These are phyloP conservation scores for Sequoia sempervirens DNA, from an alignment of 75 land plant genomes.

Conservation along the genomic window DNA sequence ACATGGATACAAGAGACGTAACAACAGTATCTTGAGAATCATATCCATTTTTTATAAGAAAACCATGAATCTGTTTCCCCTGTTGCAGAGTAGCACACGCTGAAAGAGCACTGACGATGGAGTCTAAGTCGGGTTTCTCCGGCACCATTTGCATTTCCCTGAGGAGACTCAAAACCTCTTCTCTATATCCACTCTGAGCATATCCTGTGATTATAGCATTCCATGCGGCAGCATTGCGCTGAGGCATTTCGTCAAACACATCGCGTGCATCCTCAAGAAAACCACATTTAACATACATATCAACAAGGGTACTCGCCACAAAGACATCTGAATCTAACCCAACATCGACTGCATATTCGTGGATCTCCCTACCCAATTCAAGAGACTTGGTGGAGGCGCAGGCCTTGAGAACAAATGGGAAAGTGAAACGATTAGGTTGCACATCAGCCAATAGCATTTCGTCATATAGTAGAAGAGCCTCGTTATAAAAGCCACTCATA, in stretches of 20 bases:
- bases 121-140: conserved; percentile 8
- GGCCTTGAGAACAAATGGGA: conserved; percentile 53
- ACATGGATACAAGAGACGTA: conserved; percentile 47
- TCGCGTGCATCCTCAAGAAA: conserved; percentile 18
- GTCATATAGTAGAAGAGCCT: conserved; percentile 26
- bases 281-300: conserved; percentile 60
- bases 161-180: conserved; percentile 25
- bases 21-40: conserved; percentile 15
- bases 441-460: conserved; percentile 24
- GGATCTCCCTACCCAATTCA: conserved; percentile 33
- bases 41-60: conserved; percentile 23
- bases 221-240: conserved; percentile 44
- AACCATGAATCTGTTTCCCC: conserved; percentile 34
- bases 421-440: conserved; percentile 36
- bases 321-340: conserved; percentile 31
- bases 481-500: conserved; percentile 26
- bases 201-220: conserved; percentile 46
- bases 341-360: conserved; percentile 13
- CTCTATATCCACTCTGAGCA: conserved; percentile 17
- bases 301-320: conserved; percentile 42
- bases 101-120: conserved; percentile 20
- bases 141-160: conserved; percentile 19
- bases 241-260: conserved; percentile 32
- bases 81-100: conserved; percentile 30
- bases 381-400: conserved; percentile 27